Base-by-base conservation (phyloP, 2,329 filamentous ascomycete genomes). In the Talaromyces verruculosus region DNA sequence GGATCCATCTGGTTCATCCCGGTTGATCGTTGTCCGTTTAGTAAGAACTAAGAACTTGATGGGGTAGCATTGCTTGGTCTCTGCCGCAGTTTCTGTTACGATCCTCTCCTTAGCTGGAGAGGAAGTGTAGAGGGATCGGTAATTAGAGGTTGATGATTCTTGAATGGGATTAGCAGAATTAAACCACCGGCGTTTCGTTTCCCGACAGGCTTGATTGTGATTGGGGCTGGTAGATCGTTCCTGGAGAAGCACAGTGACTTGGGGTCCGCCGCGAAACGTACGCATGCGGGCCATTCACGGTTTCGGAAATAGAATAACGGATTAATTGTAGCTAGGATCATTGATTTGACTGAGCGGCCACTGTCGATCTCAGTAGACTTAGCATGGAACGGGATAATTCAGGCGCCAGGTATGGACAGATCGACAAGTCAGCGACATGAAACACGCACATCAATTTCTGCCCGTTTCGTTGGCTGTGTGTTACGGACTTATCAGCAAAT, bases 171-270 rank as follows among this genome's bases (percentile, higher is more conserved):
- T 19, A 30, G 11, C 15, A 45, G 39, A 41, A 45, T 28, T 30
- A 60, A 43, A 45, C 39, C 22, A 45, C 25, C 57, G 13, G 57
- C 8, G 37, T 60, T 60, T 60, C 57, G 57, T 60, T 60, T 60
- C 25, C 19, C 17, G 5, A 15, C 30, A 37, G 2, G 4, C 10
- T 55, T 35, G 15, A 22, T 35, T 55, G 30, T 37, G 51, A 55
- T 55, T 55, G 51, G 51, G 51, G 51, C 30, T 8, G 51, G 30
- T 55, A 19, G 51, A 22, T 37, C 51, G 51, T 33, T 55, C 30
- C 22, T 55, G 51, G n/a, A 55, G 10, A 15, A 55, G 30, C 51
- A 33, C n/a, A 2, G 30, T 55, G 30, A 55, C 51, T 55, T 55
- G 51, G 51, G 30, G 51, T 47, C 11, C 25, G 49, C 25, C 13